Evolutionary conservation across 2,329 filamentous ascomycete genomes (phyloP), one percentile per base, ranked within the genome.

Genomic region (Mycogone perniciosa): DNA sequence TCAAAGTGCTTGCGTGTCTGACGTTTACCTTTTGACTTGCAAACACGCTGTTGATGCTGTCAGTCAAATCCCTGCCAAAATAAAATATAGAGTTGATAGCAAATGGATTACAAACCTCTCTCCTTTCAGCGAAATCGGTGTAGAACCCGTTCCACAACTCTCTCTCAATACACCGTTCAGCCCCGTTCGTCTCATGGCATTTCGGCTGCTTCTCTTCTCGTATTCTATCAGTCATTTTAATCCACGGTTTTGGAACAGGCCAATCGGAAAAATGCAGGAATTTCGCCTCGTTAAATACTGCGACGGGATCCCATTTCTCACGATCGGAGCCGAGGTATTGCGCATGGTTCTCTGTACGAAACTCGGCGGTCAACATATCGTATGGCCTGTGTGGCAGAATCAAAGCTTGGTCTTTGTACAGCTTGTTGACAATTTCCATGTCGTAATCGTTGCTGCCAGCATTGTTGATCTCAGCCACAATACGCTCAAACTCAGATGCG

Each of bases 181-280:
- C 71, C 0, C 77, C 80, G 1, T 76, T 80, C 57, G 30, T 42
- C 20, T n/a, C 38, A 4, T 34, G 45, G 6, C 61, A 63, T 7
- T 46, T 45, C 0, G 63, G 63, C 20, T 65, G 61, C 4, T 46
- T 39, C 7, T 50, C 26, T 6, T 49, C 31, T 7, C 59, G 45
- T 0, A 54, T 29, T 0, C 50, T 42, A 0, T 58, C 52, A 1
- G 52, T 29, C 0, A 57, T 57, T 0, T 41, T 60, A 68, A 56
- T 53, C 74, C 74, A 77, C 0, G 74, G 74, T 52, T 88, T 88
- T 0, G 84, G 82, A 6, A 86, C 58, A 1, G 85, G 85, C 80
- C 80, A 86, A 60, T 89, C 85, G 9, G 80, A 84, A 62, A 88
- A 88, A 63, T 88, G 84, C 2, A 88, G 69, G 4, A 84, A 72